phyloP scores from a whole-genome alignment of 768 basidiomycete genomes.

The Hericium rajendrae region DNA sequence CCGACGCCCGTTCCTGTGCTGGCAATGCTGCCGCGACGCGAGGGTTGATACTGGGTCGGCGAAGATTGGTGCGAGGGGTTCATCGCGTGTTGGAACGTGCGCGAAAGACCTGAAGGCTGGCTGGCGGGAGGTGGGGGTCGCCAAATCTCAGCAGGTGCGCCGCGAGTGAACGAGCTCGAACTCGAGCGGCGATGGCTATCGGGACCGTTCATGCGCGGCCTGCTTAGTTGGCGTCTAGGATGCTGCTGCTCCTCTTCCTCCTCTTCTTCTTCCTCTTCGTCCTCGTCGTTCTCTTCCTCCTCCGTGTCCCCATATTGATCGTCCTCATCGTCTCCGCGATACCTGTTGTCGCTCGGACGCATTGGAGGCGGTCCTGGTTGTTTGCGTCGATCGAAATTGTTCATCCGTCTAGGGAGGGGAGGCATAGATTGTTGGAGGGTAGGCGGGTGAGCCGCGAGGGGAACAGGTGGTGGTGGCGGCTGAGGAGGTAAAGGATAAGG shows the following conservation, averaged over 20 bases:
- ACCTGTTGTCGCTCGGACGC: neutral
- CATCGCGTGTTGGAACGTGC: neutral
- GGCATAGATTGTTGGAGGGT: neutral
- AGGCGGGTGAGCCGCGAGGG: neutral
- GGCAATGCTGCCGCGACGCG: neutral
- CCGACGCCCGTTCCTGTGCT: neutral
- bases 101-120: conserved; percentile 1
- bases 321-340: neutral
- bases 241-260: neutral
- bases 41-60: neutral
- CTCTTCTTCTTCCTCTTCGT: neutral
- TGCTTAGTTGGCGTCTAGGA: conserved; percentile 2
- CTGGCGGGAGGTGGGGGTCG: neutral
- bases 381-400: neutral
- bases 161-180: neutral
- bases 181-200: neutral
- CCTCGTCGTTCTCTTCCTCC: neutral
- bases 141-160: neutral
- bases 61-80: neutral
- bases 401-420: neutral
- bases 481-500: neutral
- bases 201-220: neutral
- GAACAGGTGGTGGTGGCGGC: neutral
- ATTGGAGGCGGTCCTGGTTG: neutral
- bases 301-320: conserved; percentile 1